phyloP scores from a whole-genome alignment of 129 eudicot genomes.

The Ambrosia trifida region DNA sequence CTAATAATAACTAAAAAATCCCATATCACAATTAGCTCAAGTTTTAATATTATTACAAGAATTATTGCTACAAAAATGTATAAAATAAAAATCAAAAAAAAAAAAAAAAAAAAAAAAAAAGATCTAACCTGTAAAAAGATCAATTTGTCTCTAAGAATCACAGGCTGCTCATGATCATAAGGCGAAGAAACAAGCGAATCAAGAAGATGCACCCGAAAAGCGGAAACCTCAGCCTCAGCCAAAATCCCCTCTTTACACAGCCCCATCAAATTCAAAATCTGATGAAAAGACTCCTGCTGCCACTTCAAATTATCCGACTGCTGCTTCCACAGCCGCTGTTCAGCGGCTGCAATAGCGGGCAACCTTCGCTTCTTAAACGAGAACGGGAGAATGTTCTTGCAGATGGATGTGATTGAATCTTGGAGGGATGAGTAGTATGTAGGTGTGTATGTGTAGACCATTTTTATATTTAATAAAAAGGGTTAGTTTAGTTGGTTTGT shows the following conservation, averaged over 20 bases:
- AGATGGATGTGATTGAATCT: slow-evolving; percentile 79
- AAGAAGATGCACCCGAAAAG: slow-evolving; percentile 71
- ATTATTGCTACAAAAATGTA: too few relatives aligned
- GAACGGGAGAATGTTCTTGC: slow-evolving; percentile 88
- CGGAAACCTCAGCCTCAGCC: slow-evolving; percentile 65
- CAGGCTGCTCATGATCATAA: slow-evolving; percentile 49
- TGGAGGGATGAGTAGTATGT: slow-evolving; percentile 81
- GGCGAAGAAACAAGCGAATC: slow-evolving; percentile 52
- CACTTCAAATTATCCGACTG: slow-evolving; percentile 85
- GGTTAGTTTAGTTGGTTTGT: too few relatives aligned
- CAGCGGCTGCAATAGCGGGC: slow-evolving; percentile 74
- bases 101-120: background rate
- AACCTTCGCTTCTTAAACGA: slow-evolving; percentile 74
- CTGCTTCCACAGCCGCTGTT: slow-evolving; percentile 41
- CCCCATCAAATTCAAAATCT: slow-evolving; percentile 73
- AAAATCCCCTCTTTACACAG: slow-evolving; percentile 83
- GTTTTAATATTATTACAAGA: background rate
- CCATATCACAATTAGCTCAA: background rate
- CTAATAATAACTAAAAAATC: background rate
- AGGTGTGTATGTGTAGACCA: slow-evolving; percentile 73
- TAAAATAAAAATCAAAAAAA: background rate
- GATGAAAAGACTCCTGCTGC: slow-evolving; percentile 96
- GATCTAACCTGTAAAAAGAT: slow-evolving; percentile 87
- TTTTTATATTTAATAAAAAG: too few relatives aligned
- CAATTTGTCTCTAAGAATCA: slow-evolving; percentile 78